Base-by-base conservation (phyloP, 2,329 filamentous ascomycete species). In the Colletotrichum sp. region DNA sequence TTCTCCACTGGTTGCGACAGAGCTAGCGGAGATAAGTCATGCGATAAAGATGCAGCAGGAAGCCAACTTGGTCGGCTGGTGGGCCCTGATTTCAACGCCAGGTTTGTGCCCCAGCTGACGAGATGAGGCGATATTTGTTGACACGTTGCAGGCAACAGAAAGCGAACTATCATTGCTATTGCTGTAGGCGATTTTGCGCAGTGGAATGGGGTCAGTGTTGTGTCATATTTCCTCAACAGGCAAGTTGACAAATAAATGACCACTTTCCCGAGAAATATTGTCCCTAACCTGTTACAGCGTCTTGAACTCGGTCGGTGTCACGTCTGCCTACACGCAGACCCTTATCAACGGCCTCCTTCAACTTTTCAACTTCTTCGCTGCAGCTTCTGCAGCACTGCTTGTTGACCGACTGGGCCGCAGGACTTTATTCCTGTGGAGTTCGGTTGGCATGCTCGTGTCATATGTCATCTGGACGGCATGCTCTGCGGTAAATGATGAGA, bases 381-480 rank as follows among this genome's bases (percentile, higher is more conserved):
- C 70, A 16, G 68, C 71, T 22, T 55, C 65, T 22, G 71, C 63
- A 15, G 80, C 82, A 19, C 79, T 79, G 30, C 77, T 82, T 25
- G 79, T 81, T 57, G 81, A 82, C 30, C 77, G 78, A 3, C 60
- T 82, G 55, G 80, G 82, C 4, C 80, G 84, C 32, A 82, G 84
- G 3, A 78, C 80, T 1, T 78, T 85, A 2, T 85, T 84, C 77
- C 77, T 85, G 11, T 75, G 78, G 19, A 83, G 82, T 1, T 79
- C 79, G 13, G 19, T 78, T 2, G 81, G 80, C 55, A 86, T 87
- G 84, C 77, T 85, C 0, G 68, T 82, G 27, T 82, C 80, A 12
- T 85, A 84, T 74, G 80, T 84, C 39, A 79, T 84, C 8, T 83
- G 82, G 84, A 89, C 88, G 3, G 84, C 83, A 1, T 81, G 81